These are phyloP conservation scores for Irpex sp. DNA, from an alignment of 1,284 basidiomycete species.

Conservation along the genomic window DNA sequence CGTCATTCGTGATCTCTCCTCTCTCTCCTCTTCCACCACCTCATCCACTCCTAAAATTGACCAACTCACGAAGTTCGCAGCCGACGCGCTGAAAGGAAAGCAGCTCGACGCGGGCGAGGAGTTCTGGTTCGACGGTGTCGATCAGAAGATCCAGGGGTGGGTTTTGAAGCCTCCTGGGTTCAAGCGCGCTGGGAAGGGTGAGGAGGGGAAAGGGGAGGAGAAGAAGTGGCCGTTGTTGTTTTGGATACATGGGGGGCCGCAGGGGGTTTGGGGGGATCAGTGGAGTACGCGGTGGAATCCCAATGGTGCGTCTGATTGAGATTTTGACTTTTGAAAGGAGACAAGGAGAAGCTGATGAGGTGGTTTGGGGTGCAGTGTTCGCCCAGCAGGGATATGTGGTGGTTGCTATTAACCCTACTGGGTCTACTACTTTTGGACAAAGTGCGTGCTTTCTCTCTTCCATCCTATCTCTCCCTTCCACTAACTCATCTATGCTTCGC, in stretches of 20 bases:
- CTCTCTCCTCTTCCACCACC: conserved; percentile 30
- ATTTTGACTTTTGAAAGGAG: neutral
- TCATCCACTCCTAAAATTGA: conserved; percentile 34
- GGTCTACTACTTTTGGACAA: conserved; percentile 87
- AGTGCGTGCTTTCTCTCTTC: conserved; percentile 32
- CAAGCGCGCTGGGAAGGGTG: conserved; percentile 25
- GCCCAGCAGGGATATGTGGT: conserved; percentile 83
- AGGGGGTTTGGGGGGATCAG: conserved; percentile 78
- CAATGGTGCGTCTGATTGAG: conserved; percentile 45
- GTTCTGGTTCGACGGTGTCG: conserved; percentile 84
- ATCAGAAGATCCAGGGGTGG: conserved; percentile 79
- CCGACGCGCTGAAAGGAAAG: conserved; percentile 52
- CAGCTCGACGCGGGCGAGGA: conserved; percentile 62
- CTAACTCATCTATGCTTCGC: too few relatives aligned
- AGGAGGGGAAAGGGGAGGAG: conserved; percentile 39
- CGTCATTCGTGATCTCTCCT: conserved; percentile 45
- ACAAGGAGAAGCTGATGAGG: neutral
- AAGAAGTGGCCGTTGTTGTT: conserved; percentile 76
- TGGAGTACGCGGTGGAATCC: conserved; percentile 91
- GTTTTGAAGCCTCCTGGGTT: conserved; percentile 76
- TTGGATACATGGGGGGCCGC: conserved; percentile 80
- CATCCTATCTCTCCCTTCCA: too few relatives aligned
- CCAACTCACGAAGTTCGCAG: conserved; percentile 63
- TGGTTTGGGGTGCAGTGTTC: conserved; percentile 46
- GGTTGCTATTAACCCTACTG: conserved; percentile 85